These are phyloP conservation scores for Coemansia sp. DNA, from an alignment of 192 early-diverging fungal species.

Conservation along the genomic window DNA sequence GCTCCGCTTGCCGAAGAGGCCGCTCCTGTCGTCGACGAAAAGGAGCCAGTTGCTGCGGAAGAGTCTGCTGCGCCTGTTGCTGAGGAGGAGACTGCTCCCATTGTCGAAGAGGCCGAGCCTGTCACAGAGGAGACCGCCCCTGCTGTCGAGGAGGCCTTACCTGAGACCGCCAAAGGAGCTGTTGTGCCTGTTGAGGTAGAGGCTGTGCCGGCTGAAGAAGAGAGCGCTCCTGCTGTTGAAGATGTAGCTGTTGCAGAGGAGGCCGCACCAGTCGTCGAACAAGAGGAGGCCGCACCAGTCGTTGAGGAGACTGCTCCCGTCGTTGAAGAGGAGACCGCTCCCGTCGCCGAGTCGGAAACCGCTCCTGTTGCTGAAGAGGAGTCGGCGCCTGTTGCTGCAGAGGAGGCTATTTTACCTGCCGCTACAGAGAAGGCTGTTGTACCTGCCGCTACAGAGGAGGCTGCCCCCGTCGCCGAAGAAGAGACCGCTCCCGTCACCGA, in stretches of 20 bases:
- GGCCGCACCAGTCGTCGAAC: constrained; percentile 14
- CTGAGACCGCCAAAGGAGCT: constrained; percentile 7
- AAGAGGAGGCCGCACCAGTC: neutral
- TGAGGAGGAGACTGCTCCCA: neutral
- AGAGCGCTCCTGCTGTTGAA: neutral
- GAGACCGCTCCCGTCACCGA: neutral
- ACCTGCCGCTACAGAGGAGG: neutral
- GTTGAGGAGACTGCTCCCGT: constrained; percentile 3
- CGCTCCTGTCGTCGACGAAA: constrained; percentile 5
- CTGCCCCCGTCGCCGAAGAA: neutral
- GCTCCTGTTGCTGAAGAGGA: constrained; percentile 11
- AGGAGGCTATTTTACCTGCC: neutral
- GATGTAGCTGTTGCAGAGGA: constrained; percentile 12
- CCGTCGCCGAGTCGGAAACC: neutral
- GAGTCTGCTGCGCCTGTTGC: neutral
- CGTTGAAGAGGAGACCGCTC: constrained; percentile 10
- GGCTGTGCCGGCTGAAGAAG: neutral
- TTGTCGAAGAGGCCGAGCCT: neutral
- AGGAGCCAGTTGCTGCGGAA: constrained; percentile 6
- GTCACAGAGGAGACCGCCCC: constrained; percentile 12
- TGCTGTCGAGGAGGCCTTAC: constrained; percentile 11
- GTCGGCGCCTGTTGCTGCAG: neutral
- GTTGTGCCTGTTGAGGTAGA: neutral
- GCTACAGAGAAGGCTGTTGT: neutral
- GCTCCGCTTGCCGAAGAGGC: neutral